A percentile compares a stretch with the other conserved stretches of the same genome.
phyloP scores from a whole-genome alignment of 2,329 filamentous ascomycete species.

The Amauroascus verrucosus region DNA sequence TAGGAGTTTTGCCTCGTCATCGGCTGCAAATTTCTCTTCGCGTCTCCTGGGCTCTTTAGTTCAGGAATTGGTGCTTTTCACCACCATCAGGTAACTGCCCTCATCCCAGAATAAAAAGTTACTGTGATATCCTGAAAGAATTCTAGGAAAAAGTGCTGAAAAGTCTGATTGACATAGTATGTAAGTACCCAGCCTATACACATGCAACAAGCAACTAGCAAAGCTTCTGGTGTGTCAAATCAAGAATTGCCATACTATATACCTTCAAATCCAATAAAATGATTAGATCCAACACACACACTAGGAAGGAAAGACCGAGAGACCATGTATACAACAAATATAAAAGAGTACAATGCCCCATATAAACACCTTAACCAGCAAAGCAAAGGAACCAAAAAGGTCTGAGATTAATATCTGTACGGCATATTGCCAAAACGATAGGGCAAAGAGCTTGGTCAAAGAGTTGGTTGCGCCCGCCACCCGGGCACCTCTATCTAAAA shows the following conservation, averaged over 20 bases:
- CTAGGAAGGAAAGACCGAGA: not conserved
- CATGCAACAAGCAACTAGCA: not conserved
- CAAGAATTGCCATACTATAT: constrained; percentile 1
- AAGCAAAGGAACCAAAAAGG: not conserved
- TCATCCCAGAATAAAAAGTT: too few species aligned
- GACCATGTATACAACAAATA: not conserved
- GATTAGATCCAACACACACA: not conserved
- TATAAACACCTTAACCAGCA: not conserved
- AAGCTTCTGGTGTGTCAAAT: not conserved
- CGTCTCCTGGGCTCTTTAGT: too few species aligned
- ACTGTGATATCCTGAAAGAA: too few species aligned
- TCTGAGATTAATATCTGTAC: not conserved
- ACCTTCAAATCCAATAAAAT: not conserved
- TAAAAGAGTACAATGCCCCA: not conserved
- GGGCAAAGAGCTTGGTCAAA: not conserved
- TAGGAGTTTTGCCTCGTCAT: too few species aligned
- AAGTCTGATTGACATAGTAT: too few species aligned
- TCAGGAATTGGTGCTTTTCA: too few species aligned
- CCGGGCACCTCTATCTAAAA: not conserved
- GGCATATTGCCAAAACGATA: not conserved
- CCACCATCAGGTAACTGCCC: too few species aligned
- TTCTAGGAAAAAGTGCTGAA: too few species aligned
- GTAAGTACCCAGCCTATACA: too few species aligned
- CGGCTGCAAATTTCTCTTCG: too few species aligned
- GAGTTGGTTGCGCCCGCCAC: not conserved